A percentile compares a stretch with the other conserved stretches of the same genome.
Evolutionary conservation across 2,329 filamentous ascomycete genomes (phyloP).

Genomic region (Colletotrichum destructivum): DNA sequence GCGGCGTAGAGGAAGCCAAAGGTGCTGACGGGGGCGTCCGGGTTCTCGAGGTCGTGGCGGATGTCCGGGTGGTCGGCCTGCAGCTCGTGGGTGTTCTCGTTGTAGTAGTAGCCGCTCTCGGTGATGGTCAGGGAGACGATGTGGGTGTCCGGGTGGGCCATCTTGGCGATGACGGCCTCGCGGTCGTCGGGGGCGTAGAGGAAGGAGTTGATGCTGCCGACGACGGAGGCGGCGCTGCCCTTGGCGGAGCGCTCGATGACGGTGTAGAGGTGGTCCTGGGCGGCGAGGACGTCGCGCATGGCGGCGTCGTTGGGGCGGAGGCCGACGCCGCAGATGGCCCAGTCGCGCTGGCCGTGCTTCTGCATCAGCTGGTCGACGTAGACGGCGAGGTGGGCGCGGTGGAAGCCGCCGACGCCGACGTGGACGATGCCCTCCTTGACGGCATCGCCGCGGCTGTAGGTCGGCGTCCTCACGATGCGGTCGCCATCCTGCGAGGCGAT

Average conservation of each 20-base stretch:
- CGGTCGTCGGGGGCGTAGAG: slow-evolving; percentile 67
- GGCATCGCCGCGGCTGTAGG: slow-evolving; percentile 59
- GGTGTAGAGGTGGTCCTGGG: slow-evolving; percentile 68
- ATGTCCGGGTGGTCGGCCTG: slow-evolving; percentile 64
- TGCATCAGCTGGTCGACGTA: slow-evolving; percentile 65
- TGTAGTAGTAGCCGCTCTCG: slow-evolving; percentile 71
- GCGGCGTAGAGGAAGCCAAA: slow-evolving; percentile 69
- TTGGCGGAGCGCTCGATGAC: slow-evolving; percentile 68
- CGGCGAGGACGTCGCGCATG: slow-evolving; percentile 65
- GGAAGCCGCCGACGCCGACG: slow-evolving; percentile 69
- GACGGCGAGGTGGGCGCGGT: slow-evolving; percentile 67
- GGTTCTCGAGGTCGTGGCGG: slow-evolving; percentile 62
- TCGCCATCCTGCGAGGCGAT: slow-evolving; percentile 37
- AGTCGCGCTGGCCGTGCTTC: slow-evolving; percentile 61
- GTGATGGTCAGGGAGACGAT: slow-evolving; percentile 71
- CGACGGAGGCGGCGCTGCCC: slow-evolving; percentile 62
- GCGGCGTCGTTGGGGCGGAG: slow-evolving; percentile 64
- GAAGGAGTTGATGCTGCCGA: slow-evolving; percentile 68
- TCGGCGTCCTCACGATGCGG: slow-evolving; percentile 51
- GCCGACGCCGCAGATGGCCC: slow-evolving; percentile 67
- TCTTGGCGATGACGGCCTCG: slow-evolving; percentile 67
- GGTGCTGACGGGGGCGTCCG: slow-evolving; percentile 60
- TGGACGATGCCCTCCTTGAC: slow-evolving; percentile 70
- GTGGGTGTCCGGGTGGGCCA: slow-evolving; percentile 68
- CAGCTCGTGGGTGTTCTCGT: slow-evolving; percentile 70